Evolutionary conservation across 75 land plant species (phyloP).

Genomic region (Sequoiadendron giganteum): DNA sequence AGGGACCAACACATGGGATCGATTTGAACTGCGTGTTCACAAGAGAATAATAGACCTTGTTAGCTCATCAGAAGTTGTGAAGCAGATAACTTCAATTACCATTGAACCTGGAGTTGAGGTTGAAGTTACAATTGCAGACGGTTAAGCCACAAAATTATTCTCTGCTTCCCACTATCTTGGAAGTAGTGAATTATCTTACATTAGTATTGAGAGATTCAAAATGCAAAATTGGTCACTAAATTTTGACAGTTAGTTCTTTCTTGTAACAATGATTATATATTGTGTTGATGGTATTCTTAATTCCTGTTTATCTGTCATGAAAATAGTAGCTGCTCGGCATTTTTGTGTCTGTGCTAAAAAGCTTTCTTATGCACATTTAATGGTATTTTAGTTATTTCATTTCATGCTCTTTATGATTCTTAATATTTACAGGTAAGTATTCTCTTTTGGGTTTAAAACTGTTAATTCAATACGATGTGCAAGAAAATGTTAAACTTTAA

Average conservation of each 20-base stretch:
- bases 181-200: background rate
- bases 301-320: background rate
- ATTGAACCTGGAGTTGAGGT: conserved; percentile 94
- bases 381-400: background rate
- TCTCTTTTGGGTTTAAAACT: too few species aligned
- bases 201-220: background rate
- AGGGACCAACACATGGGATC: conserved; percentile 93
- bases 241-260: background rate
- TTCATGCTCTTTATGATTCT: background rate
- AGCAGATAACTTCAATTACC: conserved; percentile 88
- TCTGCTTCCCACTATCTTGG: background rate
- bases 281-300: background rate
- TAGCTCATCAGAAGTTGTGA: conserved; percentile 84
- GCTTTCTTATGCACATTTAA: background rate
- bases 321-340: background rate
- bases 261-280: background rate
- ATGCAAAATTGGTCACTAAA: background rate
- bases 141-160: conserved; percentile 8
- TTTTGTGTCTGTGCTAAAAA: background rate
- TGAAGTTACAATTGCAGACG: conserved; percentile 84
- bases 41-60: conserved; percentile 84
- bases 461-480: too few species aligned
- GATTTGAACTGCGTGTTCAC: conserved; percentile 88
- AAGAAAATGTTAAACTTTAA: too few species aligned
- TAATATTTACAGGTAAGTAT: too few species aligned